Evolutionary conservation across 345 rosid genomes (phyloP).

Genomic region (Jatropha curcas): DNA sequence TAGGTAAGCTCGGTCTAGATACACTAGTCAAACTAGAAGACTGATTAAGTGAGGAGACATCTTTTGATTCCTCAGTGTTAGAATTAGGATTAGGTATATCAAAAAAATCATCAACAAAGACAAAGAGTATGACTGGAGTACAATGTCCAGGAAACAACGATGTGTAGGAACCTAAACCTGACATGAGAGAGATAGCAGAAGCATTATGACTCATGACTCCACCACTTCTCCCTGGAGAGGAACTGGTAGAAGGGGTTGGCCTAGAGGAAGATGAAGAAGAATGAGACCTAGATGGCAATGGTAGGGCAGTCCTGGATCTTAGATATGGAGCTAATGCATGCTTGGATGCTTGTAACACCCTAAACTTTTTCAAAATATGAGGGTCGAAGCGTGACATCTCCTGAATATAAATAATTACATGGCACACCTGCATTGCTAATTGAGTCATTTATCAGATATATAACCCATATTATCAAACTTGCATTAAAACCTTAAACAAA

Average conservation of each 20-base stretch:
- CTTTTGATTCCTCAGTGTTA: slow-evolving; percentile 50
- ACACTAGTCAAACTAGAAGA: slow-evolving; percentile 45
- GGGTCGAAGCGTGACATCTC: slow-evolving; percentile 70
- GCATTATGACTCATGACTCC: slow-evolving; percentile 47
- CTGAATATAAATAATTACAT: slow-evolving; percentile 59
- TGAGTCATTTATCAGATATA: slow-evolving; percentile 22
- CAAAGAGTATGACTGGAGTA: slow-evolving; percentile 71
- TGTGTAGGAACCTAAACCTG: slow-evolving; percentile 69
- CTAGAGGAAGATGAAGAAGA: slow-evolving; percentile 44
- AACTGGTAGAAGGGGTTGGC: slow-evolving; percentile 28
- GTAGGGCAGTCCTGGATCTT: slow-evolving; percentile 47
- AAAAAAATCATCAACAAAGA: slow-evolving; percentile 66
- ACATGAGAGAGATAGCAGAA: slow-evolving; percentile 62
- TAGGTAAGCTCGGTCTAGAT: slow-evolving; percentile 51
- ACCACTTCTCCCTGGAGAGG: slow-evolving; percentile 56
- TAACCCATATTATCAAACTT: neutral
- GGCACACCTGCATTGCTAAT: slow-evolving; percentile 82
- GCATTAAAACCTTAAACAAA: neutral
- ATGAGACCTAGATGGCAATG: slow-evolving; percentile 51
- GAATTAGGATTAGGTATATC: slow-evolving; percentile 41
- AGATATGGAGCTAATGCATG: slow-evolving; percentile 57
- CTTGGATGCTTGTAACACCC: slow-evolving; percentile 79
- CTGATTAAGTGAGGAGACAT: slow-evolving; percentile 39
- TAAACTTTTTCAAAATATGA: slow-evolving; percentile 61
- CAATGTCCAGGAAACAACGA: slow-evolving; percentile 80